Conservation (phyloP, 2,329 filamentous ascomycete species). For the Nemania abortiva region DNA sequence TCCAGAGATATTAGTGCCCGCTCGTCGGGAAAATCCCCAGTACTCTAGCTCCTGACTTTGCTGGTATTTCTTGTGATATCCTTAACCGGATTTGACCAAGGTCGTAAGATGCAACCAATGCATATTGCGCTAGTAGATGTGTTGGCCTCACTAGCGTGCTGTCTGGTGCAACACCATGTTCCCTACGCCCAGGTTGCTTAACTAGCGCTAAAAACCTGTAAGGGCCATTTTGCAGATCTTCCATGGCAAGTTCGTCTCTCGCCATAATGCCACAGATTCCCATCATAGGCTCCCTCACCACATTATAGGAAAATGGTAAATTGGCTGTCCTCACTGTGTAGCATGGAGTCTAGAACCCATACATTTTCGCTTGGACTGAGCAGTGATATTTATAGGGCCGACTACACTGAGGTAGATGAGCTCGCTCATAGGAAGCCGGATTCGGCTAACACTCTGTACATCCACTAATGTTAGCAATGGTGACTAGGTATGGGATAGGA, state of each 20-base stretch:
- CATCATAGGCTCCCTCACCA: not conserved
- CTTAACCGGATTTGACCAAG: not conserved
- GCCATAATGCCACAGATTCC: not conserved
- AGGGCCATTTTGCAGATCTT: conserved; percentile 5
- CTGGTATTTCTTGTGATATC: conserved; percentile 2
- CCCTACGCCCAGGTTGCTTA: conserved; percentile 12
- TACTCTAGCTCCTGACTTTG: conserved; percentile 14
- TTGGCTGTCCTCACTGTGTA: not conserved
- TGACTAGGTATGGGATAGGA: conserved; percentile 33
- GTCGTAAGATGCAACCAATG: conserved; percentile 1
- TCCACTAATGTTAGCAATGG: conserved; percentile 40
- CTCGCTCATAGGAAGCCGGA: conserved; percentile 68
- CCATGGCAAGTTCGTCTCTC: not conserved
- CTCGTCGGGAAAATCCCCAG: not conserved
- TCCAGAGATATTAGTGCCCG: conserved; percentile 8
- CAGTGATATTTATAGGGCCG: conserved; percentile 4
- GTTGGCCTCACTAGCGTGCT: conserved; percentile 3
- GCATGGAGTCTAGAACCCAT: not conserved
- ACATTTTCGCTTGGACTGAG: conserved; percentile 14
- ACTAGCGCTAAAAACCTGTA: not conserved
- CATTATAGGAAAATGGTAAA: not conserved
- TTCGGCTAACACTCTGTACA: conserved; percentile 67
- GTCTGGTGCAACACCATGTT: conserved; percentile 8
- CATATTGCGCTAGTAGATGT: conserved; percentile 2
- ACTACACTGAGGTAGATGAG: conserved; percentile 20